Conservation (phyloP, 139 green algal genomes). For the Chlorella vulgaris region DNA sequence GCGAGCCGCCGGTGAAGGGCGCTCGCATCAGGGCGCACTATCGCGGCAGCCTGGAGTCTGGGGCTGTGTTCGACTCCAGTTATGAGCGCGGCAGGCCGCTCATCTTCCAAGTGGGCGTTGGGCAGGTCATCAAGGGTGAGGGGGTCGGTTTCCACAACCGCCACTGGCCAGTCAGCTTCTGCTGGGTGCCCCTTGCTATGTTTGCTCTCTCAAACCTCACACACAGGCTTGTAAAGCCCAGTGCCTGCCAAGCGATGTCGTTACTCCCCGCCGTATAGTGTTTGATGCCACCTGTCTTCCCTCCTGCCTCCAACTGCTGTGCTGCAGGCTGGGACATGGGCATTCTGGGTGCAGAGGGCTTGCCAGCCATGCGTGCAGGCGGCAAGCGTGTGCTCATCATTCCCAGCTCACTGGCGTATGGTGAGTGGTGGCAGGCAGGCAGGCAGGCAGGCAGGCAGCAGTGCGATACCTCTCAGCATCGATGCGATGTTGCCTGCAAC, state of each 20-base stretch:
- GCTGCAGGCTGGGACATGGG: slow-evolving; percentile 78
- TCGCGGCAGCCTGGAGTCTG: slow-evolving; percentile 70
- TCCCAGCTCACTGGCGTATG: slow-evolving; percentile 33
- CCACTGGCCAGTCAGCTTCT: too few species aligned
- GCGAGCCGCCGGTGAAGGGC: slow-evolving; percentile 41
- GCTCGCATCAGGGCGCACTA: slow-evolving; percentile 69
- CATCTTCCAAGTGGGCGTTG: slow-evolving; percentile 65
- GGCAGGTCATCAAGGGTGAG: neutral
- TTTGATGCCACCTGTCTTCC: neutral
- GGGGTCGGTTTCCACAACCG: too few species aligned
- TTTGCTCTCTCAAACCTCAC: neutral
- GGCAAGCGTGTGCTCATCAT: slow-evolving; percentile 73
- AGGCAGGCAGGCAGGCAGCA: too few species aligned
- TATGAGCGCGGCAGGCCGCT: slow-evolving; percentile 81
- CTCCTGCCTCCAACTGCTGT: neutral
- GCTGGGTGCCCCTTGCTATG: neutral
- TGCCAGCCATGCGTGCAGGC: slow-evolving; percentile 90
- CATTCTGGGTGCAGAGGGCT: slow-evolving; percentile 77
- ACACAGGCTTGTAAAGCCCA: too few species aligned
- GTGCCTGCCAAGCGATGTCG: too few species aligned
- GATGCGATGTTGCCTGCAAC: neutral
- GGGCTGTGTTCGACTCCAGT: slow-evolving; percentile 81
- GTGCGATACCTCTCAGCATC: too few species aligned
- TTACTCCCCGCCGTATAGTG: too few species aligned
- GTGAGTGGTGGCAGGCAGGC: neutral